Base-by-base conservation (phyloP, 495 filamentous ascomycete species). In the Hypoxylon rickii region DNA sequence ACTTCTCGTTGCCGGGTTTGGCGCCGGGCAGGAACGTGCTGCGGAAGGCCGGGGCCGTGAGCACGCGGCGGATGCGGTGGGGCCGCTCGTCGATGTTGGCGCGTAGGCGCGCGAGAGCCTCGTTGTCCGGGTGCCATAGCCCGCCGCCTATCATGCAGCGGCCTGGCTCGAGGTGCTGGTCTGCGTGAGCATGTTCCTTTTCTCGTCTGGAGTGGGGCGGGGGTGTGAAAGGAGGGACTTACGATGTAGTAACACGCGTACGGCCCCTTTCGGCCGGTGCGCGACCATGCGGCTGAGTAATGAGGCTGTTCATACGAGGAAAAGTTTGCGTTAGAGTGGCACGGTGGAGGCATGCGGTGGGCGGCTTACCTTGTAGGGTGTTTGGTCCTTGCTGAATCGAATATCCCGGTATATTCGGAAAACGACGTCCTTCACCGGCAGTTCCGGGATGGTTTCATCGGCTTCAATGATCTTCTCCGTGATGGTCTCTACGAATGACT, bases 391-490 rank as follows among this genome's bases (percentile, higher is more conserved):
- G 67, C 75, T 85, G 66, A 92, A 93, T 15, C 89, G 76, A 17
- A 92, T 78, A 65, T 95, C 91, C 42, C 90, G 78, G 64, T 96
- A 90, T 38, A 96, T 92, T 34, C 91, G 83, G 61, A 93, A 94
- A 18, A 91, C 79, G 79, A 96, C 73, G 67, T 96, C 90, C 63
- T 92, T 90, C 20, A 83, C 74, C 5, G 91, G 90, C 19, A 95
- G 74, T 56, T 93, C 89, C 0, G 91, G 91, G 51, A 96, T 82
- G 6, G 89, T 95, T 15, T 83, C 76, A 65, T 96, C 91, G 22
- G 76, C 73, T 41, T 85, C 84, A 15, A 79, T 75, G 53, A 96
- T 81, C 65, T 86, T 86, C 48, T 85, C 73, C 5, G 87, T 87
- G 17, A 94, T 68, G 32, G 75, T 73, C 49, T 86, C 86, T 19